Evolutionary conservation across 805 yeast genomes (phyloP), one percentile per base, ranked within the genome.

Genomic region (Torulaspora indica): DNA sequence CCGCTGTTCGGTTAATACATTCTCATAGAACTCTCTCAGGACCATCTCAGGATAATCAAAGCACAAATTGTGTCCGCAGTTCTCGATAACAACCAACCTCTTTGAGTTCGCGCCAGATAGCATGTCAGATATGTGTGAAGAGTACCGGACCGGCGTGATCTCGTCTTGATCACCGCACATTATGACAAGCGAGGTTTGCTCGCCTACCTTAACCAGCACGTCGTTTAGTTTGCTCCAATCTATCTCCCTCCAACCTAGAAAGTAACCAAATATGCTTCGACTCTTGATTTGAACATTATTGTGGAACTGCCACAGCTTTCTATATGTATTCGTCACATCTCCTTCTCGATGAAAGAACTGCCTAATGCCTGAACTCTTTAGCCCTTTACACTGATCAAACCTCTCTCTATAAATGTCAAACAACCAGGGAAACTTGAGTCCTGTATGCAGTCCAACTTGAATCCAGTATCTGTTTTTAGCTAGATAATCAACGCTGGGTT

Each of bases 311-410:
- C 60, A 56, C 10, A 63, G 45, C 35, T 52, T 56, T 18, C 60
- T 43, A 34, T 61, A 63, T 8, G 35, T 13, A 20, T 46, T 40
- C 9, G 43, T 37, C 2, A 43, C 28, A 23, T 47, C 46, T 35
- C 51, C 49, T 12, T 46, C 34, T 15, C 52, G 46, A 42, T 51
- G 48, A 27, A 59, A 60, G 42, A 59, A 63, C 18, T 47, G 49
- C 24, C 41, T 45, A 12, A 63, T 63, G 1, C 67, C 67, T 3
- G 63, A 57, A 39, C 66, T 61, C 30, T 52, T 22, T 10, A 63
- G 42, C 8, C 67, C 67, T 32, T 53, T 59, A 22, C 47, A 46
- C 43, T 63, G 67, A 39, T 63, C 67, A 34, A 60, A 58, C 42
- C 49, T 45, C 4, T 34, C 44, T 40, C 67, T 55, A 40, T 60